Base-by-base conservation (phyloP, 2,329 filamentous ascomycete species). In the Talaromyces marneffei region DNA sequence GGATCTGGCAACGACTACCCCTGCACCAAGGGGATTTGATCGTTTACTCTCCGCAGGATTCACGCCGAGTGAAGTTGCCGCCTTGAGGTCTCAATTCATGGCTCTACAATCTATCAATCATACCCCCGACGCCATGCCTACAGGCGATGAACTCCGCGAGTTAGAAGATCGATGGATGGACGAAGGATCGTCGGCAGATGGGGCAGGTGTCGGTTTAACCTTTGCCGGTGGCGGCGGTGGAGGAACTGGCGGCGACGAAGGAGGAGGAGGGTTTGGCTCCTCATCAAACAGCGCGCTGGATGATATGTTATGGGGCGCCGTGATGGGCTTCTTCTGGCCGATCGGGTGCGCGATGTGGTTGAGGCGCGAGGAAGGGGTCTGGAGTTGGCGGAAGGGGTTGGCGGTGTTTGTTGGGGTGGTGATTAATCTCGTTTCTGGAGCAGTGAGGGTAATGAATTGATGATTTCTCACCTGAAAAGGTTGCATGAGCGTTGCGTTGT, bases 271-370 rank as follows among this genome's bases (percentile, higher is more conserved):
- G 16, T 68, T 75, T 60, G 73, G 74, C n/a, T 61, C 70, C 33
- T 70, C 69, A 2, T 75, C 70, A 56, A 65, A 67, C 52, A 86
- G 84, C 0, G 83, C 89, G 10, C 78, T 96, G 48, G 93, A 97
- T 70, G 88, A 95, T 69, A 85, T 97, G 79, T 81, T 97, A 62
- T 90, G 88, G 77, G 94, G 92, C 4, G 91, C 94, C 74, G 79
- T 95, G 62, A 90, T 94, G 69, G 94, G 94, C 0, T 99, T 97
- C 79, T 89, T 99, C 73, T 97, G 93, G 85, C 94, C 94, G 3
- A 75, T 97, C 9, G 93, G 91, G 0, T 92, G 90, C 69, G 79
- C 93, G 61, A 86, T 88, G 57, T 97, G 92, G 91, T 79, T 95
- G 55, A 83, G 93, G 66, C 82, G 92, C 63, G 91, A 96, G 74